phyloP scores from a whole-genome alignment of 2,329 filamentous ascomycete genomes.

The Thelonectria blattea region DNA sequence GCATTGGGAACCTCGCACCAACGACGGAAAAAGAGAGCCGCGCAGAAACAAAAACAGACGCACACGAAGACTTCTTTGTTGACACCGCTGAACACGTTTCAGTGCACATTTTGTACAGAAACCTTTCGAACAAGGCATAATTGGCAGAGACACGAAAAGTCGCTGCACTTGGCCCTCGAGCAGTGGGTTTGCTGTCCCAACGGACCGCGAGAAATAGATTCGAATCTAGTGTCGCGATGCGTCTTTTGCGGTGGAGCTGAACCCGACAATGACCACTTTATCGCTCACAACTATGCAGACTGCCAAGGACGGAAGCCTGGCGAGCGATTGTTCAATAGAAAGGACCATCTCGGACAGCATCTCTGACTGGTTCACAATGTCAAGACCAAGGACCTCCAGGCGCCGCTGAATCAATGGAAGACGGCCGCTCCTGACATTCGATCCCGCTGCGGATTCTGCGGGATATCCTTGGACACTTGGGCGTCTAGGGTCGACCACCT shows the following conservation, averaged over 20 bases:
- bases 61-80: constrained; percentile 1
- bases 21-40: constrained; percentile 7
- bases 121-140: constrained; percentile 51
- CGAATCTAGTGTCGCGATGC: constrained; percentile 50
- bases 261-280: constrained; percentile 40
- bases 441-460: constrained; percentile 48
- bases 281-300: constrained; percentile 43
- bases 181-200: constrained; percentile 49
- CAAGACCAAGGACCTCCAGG: background rate
- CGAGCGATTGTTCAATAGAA: constrained; percentile 50
- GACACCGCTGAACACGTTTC: constrained; percentile 28
- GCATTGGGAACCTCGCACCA: background rate
- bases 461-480: constrained; percentile 44
- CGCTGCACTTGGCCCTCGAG: constrained; percentile 51
- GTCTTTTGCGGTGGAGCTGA: constrained; percentile 43
- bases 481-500: constrained; percentile 44
- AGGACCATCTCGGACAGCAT: constrained; percentile 49
- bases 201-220: constrained; percentile 39
- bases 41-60: background rate
- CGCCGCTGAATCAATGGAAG: constrained; percentile 6
- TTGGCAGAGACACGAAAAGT: constrained; percentile 56
- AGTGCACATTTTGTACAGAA: constrained; percentile 52
- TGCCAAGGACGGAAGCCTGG: constrained; percentile 54
- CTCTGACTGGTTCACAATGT: constrained; percentile 45
- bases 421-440: constrained; percentile 2